Percentiles rank a stretch among this genome's conserved stretches.
phyloP scores from a whole-genome alignment of 129 eudicot species.

The Tagetes patula region DNA sequence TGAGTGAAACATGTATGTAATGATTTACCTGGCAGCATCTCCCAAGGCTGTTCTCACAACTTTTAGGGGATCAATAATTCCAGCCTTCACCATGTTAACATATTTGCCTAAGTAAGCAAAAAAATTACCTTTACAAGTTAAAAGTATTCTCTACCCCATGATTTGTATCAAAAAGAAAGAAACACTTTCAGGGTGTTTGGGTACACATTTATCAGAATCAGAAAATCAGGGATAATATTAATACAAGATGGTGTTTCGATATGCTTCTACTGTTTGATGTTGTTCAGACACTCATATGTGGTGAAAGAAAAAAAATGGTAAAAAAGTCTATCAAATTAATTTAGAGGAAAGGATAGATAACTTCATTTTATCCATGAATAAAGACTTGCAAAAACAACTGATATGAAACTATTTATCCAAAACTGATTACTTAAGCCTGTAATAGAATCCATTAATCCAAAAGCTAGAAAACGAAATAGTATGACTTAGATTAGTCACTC shows the following conservation, averaged over 20 bases:
- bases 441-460: background rate
- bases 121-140: conserved; percentile 6
- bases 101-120: conserved; percentile 52
- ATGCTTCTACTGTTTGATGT: background rate
- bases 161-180: background rate
- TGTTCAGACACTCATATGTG: background rate
- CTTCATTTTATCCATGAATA: background rate
- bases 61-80: conserved; percentile 89
- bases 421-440: background rate
- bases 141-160: background rate
- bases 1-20: background rate
- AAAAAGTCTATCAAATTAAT: background rate
- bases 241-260: background rate
- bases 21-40: conserved; percentile 86
- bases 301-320: no score
- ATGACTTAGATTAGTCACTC: background rate
- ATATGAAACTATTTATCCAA: background rate
- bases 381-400: background rate
- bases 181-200: background rate
- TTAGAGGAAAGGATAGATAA: background rate
- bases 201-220: background rate
- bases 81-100: conserved; percentile 83
- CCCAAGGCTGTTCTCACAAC: conserved; percentile 87
- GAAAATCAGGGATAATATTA: background rate
- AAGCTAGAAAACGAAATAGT: background rate